These are phyloP conservation scores for Rhizopus delemar DNA, from an alignment of 371 early-diverging fungal species.

Conservation along the genomic window DNA sequence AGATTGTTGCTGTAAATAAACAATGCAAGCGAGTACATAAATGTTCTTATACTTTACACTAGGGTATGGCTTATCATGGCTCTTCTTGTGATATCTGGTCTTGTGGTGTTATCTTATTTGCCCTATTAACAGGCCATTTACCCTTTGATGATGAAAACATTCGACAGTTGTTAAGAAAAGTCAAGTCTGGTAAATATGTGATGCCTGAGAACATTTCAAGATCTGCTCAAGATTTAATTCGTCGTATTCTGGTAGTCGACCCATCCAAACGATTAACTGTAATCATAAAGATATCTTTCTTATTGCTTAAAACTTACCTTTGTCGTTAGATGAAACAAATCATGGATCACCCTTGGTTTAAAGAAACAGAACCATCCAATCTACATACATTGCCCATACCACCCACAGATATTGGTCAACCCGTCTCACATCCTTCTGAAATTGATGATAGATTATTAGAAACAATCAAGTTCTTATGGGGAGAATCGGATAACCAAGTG, in stretches of 20 bases:
- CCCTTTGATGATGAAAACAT: slow-evolving; percentile 85
- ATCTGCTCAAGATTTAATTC: slow-evolving; percentile 64
- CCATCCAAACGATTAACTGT: slow-evolving; percentile 50
- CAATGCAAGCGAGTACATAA: too few species aligned
- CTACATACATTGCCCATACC: slow-evolving; percentile 44
- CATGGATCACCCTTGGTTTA: slow-evolving; percentile 52
- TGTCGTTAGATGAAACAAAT: slow-evolving; percentile 42
- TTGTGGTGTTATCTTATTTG: slow-evolving; percentile 77
- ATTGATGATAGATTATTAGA: slow-evolving; percentile 52
- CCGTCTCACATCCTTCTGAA: slow-evolving; percentile 34
- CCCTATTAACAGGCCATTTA: slow-evolving; percentile 73
- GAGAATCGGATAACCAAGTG: slow-evolving; percentile 38
- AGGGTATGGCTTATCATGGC: slow-evolving; percentile 73
- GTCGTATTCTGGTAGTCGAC: slow-evolving; percentile 49
- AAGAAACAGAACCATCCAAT: slow-evolving; percentile 34
- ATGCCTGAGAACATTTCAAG: slow-evolving; percentile 72
- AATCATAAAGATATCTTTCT: slow-evolving; percentile 4
- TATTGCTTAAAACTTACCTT: too few species aligned
- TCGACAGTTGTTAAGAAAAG: slow-evolving; percentile 73
- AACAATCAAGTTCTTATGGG: slow-evolving; percentile 49
- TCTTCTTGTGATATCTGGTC: slow-evolving; percentile 82
- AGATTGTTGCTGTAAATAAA: slow-evolving; percentile 73
- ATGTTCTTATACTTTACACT: slow-evolving; percentile 21
- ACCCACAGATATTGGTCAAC: slow-evolving; percentile 45
- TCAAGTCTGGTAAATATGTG: slow-evolving; percentile 51